A percentile compares a stretch with the other conserved stretches of the same genome.
Evolutionary conservation across 106 monocot genomes (phyloP).

Genomic region (Dendrobium catenatum): DNA sequence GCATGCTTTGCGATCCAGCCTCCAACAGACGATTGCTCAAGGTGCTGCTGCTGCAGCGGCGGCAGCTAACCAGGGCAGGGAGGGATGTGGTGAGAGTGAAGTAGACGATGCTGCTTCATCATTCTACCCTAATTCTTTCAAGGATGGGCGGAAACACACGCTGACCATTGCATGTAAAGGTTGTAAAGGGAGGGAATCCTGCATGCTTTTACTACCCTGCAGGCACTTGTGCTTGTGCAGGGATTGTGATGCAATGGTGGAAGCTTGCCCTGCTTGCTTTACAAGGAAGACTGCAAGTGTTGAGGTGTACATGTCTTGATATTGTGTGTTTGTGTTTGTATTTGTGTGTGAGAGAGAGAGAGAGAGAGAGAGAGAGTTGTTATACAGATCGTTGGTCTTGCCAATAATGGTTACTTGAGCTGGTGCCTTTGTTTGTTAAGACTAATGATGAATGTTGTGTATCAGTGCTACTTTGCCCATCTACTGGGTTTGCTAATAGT

Average conservation of each 20-base stretch:
- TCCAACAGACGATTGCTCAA: conserved; percentile 43
- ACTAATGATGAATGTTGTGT: no score
- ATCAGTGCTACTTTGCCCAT: no score
- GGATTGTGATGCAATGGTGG: conserved; percentile 36
- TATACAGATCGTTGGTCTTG: no score
- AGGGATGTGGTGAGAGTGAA: conserved; percentile 53
- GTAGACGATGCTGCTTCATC: conserved; percentile 38
- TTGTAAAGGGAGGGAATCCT: conserved; percentile 34
- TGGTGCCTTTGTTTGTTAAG: no score
- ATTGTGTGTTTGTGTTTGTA: background rate
- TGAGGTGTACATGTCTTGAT: conserved; percentile 37
- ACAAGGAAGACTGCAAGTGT: conserved; percentile 31
- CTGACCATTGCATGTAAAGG: conserved; percentile 25
- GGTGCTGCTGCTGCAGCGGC: conserved; percentile 19
- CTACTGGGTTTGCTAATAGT: no score
- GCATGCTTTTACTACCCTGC: conserved; percentile 58
- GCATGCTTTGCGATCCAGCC: conserved; percentile 34
- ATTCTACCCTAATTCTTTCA: conserved; percentile 5
- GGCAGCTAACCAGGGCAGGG: conserved; percentile 18
- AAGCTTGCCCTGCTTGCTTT: conserved; percentile 53
- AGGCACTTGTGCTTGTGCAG: conserved; percentile 69
- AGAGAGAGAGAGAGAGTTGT: no score
- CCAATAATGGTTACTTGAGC: no score
- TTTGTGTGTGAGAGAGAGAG: no score
- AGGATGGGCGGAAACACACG: background rate